phyloP scores from a whole-genome alignment of 225 moss, liverwort and hornwort genomes.

The Takakia lepidozioides region DNA sequence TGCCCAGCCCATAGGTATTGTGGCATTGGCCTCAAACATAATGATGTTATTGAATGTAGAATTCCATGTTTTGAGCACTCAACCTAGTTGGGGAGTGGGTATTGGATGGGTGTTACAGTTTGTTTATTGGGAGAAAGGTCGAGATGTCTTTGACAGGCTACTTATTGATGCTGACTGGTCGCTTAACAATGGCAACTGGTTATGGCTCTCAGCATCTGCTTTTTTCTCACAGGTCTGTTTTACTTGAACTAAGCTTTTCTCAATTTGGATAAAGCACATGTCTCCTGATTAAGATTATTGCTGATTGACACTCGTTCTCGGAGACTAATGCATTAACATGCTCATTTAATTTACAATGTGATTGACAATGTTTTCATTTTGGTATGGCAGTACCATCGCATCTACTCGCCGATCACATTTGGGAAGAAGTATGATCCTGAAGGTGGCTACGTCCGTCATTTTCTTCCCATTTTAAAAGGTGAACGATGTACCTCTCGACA shows the following conservation, averaged over 20 bases:
- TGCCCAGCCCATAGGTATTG: too few relatives aligned
- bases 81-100: background rate
- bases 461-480: conserved; percentile 88
- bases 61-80: background rate
- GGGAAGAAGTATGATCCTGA: conserved; percentile 90
- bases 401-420: conserved; percentile 86
- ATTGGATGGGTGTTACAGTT: conserved; percentile 37
- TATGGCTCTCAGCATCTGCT: conserved; percentile 96
- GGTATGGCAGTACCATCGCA: conserved; percentile 95
- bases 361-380: too few relatives aligned
- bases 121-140: conserved; percentile 95
- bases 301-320: too few relatives aligned
- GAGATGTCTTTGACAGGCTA: conserved; percentile 95
- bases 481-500: background rate
- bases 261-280: too few relatives aligned
- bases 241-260: background rate
- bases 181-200: conserved; percentile 94
- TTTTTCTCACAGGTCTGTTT: conserved; percentile 73
- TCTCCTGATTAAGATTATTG: too few relatives aligned
- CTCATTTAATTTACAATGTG: too few relatives aligned
- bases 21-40: too few relatives aligned
- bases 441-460: conserved; percentile 79
- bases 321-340: too few relatives aligned
- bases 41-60: too few relatives aligned
- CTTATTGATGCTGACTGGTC: conserved; percentile 94